phyloP scores from a whole-genome alignment of 1,139 yeast genomes.

The Hanseniaspora uvarum region DNA sequence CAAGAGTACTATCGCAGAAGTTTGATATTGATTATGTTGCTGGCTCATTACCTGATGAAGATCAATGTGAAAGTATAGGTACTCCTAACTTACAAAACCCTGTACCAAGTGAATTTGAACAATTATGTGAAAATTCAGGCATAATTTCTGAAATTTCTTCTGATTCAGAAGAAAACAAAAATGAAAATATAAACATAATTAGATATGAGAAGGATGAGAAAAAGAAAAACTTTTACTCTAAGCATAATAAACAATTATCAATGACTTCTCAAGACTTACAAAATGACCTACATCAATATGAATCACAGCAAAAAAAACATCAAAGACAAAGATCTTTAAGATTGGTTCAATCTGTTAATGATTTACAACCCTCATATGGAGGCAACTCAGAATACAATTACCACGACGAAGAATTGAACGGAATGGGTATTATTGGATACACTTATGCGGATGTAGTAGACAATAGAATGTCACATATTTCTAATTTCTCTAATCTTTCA shows the following conservation, averaged over 20 bases:
- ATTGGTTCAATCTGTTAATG: conserved; percentile 15
- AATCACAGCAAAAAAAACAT: conserved; percentile 9
- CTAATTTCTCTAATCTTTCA: conserved; percentile 12
- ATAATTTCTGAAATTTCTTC: conserved; percentile 7
- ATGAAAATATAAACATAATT: neutral
- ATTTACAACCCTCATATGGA: conserved; percentile 1
- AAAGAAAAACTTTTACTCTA: neutral
- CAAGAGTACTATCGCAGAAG: conserved; percentile 7
- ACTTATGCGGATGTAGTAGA: conserved; percentile 15
- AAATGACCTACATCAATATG: neutral
- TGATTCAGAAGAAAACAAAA: neutral
- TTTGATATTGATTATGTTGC: conserved; percentile 12
- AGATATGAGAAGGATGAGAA: neutral
- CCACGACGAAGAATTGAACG: neutral
- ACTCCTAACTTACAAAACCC: neutral
- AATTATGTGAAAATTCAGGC: conserved; percentile 14
- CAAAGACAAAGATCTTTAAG: conserved; percentile 17
- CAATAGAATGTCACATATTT: conserved; percentile 17
- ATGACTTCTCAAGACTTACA: conserved; percentile 11
- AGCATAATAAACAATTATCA: neutral
- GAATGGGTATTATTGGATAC: conserved; percentile 13
- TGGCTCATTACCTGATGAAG: conserved; percentile 11
- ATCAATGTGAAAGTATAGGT: neutral
- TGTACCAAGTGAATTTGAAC: conserved; percentile 11
- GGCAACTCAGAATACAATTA: neutral